Evolutionary conservation across 1,284 basidiomycete genomes (phyloP).

Genomic region (Malassezia brasiliensis): DNA sequence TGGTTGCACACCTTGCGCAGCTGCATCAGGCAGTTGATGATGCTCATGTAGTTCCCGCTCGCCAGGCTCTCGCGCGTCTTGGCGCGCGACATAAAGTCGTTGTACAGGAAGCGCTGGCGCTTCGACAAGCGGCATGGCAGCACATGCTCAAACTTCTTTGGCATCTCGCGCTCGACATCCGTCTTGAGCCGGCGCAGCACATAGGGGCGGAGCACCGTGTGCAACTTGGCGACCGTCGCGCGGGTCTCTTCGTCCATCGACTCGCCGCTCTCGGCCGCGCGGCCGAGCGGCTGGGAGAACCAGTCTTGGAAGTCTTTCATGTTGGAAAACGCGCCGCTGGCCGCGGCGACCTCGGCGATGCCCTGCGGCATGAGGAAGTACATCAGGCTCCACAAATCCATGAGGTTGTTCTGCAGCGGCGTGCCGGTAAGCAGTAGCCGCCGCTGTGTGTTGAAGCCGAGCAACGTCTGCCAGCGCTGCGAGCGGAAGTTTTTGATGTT

Average conservation of each 20-base stretch:
- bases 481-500: conserved; percentile 98
- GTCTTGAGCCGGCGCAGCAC: conserved; percentile 85
- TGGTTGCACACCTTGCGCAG: conserved; percentile 70
- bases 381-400: conserved; percentile 86
- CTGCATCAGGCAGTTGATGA: conserved; percentile 96
- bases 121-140: conserved; percentile 85
- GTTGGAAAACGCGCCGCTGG: conserved; percentile 70
- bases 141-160: conserved; percentile 88
- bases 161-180: conserved; percentile 91
- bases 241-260: conserved; percentile 71
- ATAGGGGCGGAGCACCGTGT: conserved; percentile 84
- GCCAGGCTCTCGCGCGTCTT: conserved; percentile 75
- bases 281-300: conserved; percentile 81
- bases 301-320: conserved; percentile 89
- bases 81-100: conserved; percentile 92
- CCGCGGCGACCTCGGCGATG: conserved; percentile 49
- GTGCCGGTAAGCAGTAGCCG: conserved; percentile 83
- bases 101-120: conserved; percentile 89
- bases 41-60: conserved; percentile 68
- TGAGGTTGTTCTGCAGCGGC: conserved; percentile 88
- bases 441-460: conserved; percentile 85
- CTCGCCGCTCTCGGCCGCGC: conserved; percentile 79
- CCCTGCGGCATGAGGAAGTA: conserved; percentile 87
- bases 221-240: conserved; percentile 77
- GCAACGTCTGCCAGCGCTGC: conserved; percentile 84